Evolutionary conservation across 1,284 basidiomycete species (phyloP).

Genomic region (Rhodotorula sp.): DNA sequence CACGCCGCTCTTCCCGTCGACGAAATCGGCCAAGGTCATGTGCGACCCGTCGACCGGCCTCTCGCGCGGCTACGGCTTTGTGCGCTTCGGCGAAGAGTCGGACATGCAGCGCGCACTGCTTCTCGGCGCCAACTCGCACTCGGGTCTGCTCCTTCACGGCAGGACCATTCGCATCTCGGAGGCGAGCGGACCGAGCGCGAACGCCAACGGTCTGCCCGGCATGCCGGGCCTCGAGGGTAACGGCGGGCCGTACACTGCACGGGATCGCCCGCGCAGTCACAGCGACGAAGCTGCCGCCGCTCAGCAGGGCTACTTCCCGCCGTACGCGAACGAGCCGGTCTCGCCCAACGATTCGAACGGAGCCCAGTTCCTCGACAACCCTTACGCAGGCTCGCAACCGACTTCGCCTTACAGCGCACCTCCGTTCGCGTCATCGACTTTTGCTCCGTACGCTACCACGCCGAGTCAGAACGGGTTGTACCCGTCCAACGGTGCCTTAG

Average conservation of each 20-base stretch:
- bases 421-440: not conserved
- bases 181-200: constrained; percentile 57
- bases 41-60: constrained; percentile 76
- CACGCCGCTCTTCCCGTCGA: constrained; percentile 77
- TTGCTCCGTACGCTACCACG: not conserved
- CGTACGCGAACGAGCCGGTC: constrained; percentile 8
- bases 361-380: constrained; percentile 1
- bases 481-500: not conserved
- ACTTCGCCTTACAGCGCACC: constrained; percentile 1
- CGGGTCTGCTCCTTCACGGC: constrained; percentile 44
- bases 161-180: constrained; percentile 54
- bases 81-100: constrained; percentile 78
- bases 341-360: not conserved
- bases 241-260: not conserved
- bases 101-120: constrained; percentile 83
- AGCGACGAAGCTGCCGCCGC: constrained; percentile 8
- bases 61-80: constrained; percentile 85
- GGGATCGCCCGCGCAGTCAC: constrained; percentile 25
- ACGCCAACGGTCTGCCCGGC: constrained; percentile 10
- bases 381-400: constrained; percentile 1
- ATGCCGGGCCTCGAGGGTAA: not conserved
- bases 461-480: not conserved
- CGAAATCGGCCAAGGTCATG: constrained; percentile 92
- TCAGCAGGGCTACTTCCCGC: constrained; percentile 29
- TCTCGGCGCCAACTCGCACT: constrained; percentile 42